phyloP scores from a whole-genome alignment of 495 filamentous ascomycete genomes.

The Aspergillus cavernicola region DNA sequence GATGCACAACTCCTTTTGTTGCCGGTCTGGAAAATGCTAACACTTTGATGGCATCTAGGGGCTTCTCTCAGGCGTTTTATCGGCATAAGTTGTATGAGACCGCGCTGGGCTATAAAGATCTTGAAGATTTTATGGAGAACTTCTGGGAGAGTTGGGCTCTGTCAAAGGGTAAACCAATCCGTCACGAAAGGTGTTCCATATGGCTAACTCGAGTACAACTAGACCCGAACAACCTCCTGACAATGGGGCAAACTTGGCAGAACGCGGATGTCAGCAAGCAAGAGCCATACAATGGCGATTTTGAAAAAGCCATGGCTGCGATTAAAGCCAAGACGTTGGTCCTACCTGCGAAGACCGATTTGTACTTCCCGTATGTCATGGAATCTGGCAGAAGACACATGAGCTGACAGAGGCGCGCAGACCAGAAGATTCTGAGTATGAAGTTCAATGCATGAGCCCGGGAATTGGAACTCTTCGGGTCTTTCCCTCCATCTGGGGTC shows the following conservation, averaged over 20 bases:
- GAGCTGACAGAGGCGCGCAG: conserved; percentile 28
- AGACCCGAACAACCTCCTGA: conserved; percentile 66
- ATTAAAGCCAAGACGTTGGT: conserved; percentile 67
- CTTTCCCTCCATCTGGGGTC: conserved; percentile 67
- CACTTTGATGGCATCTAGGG: conserved; percentile 29
- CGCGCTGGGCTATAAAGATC: conserved; percentile 53
- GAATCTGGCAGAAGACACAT: not conserved
- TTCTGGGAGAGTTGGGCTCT: conserved; percentile 73
- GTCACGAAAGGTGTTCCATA: not conserved
- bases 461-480: conserved; percentile 54
- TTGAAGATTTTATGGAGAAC: conserved; percentile 66
- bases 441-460: conserved; percentile 59
- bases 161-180: conserved; percentile 49
- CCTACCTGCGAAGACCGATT: conserved; percentile 61
- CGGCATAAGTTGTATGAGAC: conserved; percentile 61
- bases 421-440: conserved; percentile 65
- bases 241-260: conserved; percentile 73
- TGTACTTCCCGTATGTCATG: conserved; percentile 65
- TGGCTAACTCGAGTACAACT: conserved; percentile 3
- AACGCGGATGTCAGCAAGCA: conserved; percentile 61
- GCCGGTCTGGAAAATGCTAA: not conserved
- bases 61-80: conserved; percentile 71
- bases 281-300: conserved; percentile 60
- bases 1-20: conserved; percentile 1
- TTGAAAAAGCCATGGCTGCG: conserved; percentile 59